A percentile compares a stretch with the other conserved stretches of the same genome.
phyloP scores from a whole-genome alignment of 306 rosid species.

The Ormosia semicastrata region DNA sequence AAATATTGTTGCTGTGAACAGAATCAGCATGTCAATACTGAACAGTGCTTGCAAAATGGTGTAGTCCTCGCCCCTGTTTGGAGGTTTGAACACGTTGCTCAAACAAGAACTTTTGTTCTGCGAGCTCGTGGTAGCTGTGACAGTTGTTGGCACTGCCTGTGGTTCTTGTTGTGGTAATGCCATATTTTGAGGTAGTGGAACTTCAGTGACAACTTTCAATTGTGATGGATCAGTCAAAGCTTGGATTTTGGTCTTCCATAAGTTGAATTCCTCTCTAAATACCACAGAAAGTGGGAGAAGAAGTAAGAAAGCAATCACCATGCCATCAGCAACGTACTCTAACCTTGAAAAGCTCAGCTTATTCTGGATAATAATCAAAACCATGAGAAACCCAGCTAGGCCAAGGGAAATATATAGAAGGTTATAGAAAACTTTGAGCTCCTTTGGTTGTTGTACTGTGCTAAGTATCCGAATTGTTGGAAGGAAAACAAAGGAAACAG shows the following conservation, averaged over 20 bases:
- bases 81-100: slow-evolving; percentile 42
- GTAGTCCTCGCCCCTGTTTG: slow-evolving; percentile 71
- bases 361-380: slow-evolving; percentile 49
- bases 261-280: slow-evolving; percentile 42
- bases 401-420: slow-evolving; percentile 57
- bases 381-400: slow-evolving; percentile 62
- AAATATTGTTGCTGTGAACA: slow-evolving; percentile 44
- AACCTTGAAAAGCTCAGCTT: slow-evolving; percentile 30
- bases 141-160: background rate
- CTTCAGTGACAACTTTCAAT: slow-evolving; percentile 29
- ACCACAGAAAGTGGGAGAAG: slow-evolving; percentile 54
- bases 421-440: slow-evolving; percentile 46
- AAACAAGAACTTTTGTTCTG: slow-evolving; percentile 32
- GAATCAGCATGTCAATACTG: slow-evolving; percentile 64
- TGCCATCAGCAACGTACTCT: slow-evolving; percentile 35
- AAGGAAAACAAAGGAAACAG: slow-evolving; percentile 48
- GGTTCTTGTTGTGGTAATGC: background rate
- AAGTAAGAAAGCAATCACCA: slow-evolving; percentile 42
- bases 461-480: slow-evolving; percentile 44
- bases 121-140: background rate
- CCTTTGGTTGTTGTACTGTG: slow-evolving; percentile 20
- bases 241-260: slow-evolving; percentile 26
- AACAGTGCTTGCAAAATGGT: slow-evolving; percentile 64
- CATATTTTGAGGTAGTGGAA: slow-evolving; percentile 1
- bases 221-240: background rate